These are phyloP conservation scores for Mortierella sp. DNA, from an alignment of 371 early-diverging fungal species.

Conservation along the genomic window DNA sequence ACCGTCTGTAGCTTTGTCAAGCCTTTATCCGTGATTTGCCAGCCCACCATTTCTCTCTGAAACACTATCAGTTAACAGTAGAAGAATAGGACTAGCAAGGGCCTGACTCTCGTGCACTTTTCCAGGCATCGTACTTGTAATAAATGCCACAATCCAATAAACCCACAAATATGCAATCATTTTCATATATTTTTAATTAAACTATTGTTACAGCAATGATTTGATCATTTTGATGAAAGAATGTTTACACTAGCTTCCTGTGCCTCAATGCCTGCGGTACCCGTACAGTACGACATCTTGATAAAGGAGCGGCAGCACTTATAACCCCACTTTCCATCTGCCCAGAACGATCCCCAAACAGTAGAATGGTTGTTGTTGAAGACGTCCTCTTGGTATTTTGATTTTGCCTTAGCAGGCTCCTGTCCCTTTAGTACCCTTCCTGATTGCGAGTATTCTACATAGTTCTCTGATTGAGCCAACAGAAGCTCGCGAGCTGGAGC, in stretches of 20 bases:
- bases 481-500: constrained; percentile 90
- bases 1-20: constrained; percentile 91
- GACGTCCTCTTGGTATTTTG: constrained; percentile 94
- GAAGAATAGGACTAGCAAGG: constrained; percentile 8
- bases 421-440: constrained; percentile 92
- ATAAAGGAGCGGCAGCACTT: constrained; percentile 88
- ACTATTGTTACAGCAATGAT: background rate
- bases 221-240: constrained; percentile 20
- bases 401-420: constrained; percentile 79
- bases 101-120: constrained; percentile 13
- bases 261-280: constrained; percentile 83
- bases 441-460: constrained; percentile 96
- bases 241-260: constrained; percentile 35
- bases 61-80: background rate
- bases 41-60: constrained; percentile 4
- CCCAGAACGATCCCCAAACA: constrained; percentile 97
- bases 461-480: constrained; percentile 91
- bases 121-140: too few relatives aligned
- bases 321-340: constrained; percentile 97
- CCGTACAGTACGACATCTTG: constrained; percentile 87
- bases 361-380: constrained; percentile 85
- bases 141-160: too few relatives aligned
- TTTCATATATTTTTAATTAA: background rate
- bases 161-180: background rate
- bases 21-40: constrained; percentile 15